Conservation (phyloP, 1,139 yeast species). For the Nakaseomyces nivariensis region DNA sequence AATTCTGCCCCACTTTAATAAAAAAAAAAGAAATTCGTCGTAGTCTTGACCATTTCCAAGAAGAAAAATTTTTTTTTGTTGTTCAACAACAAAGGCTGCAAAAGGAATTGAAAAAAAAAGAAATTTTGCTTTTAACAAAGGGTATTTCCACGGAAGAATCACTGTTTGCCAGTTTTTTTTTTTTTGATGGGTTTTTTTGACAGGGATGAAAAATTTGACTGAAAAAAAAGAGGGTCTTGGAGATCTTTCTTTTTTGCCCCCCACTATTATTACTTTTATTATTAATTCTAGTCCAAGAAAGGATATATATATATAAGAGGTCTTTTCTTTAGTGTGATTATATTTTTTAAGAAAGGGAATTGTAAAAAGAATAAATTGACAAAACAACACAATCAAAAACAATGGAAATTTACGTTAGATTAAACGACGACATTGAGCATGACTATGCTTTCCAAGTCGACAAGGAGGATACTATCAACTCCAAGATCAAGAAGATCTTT, state of each 20-base stretch:
- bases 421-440: constrained; percentile 74
- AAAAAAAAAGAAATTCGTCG: background rate
- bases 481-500: constrained; percentile 52
- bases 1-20: background rate
- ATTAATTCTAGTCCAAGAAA: no score
- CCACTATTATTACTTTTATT: background rate
- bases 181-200: background rate
- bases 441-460: constrained; percentile 82
- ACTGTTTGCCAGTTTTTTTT: no score
- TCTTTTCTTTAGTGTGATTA: background rate
- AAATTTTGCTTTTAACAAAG: no score
- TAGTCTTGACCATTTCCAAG: background rate
- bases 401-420: constrained; percentile 69
- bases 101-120: no score
- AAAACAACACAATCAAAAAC: constrained; percentile 3
- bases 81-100: background rate
- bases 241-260: background rate
- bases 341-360: no score
- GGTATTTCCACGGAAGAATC: background rate
- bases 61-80: background rate
- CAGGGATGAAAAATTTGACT: background rate
- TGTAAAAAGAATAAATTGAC: no score
- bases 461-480: constrained; percentile 43
- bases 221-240: background rate
- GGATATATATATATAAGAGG: background rate